phyloP scores from a whole-genome alignment of 1,284 basidiomycete species.

The Melampsora americana region DNA sequence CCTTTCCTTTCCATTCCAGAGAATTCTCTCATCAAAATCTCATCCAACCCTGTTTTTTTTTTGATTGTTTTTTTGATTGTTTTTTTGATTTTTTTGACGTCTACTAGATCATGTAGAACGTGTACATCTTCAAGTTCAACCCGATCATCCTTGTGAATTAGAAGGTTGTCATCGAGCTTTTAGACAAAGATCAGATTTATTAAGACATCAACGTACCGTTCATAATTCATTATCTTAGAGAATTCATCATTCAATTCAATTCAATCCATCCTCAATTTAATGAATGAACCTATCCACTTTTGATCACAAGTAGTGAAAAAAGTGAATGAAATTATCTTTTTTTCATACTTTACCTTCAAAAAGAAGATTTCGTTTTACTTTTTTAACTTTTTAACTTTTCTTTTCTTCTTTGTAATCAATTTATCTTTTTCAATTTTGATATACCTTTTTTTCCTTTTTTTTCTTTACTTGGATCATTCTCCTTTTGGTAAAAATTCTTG shows the following conservation, averaged over 20 bases:
- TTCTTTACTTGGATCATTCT: no score
- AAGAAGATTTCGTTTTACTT: no score
- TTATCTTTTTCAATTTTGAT: no score
- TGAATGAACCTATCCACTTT: no score
- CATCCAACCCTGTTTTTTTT: neutral
- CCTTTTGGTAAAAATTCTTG: no score
- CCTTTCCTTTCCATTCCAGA: neutral
- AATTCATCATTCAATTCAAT: neutral
- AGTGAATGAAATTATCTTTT: no score
- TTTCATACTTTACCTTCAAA: no score
- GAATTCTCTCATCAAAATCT: neutral
- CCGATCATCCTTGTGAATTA: slow-evolving; percentile 28
- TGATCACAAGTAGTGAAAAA: no score
- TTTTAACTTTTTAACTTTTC: no score
- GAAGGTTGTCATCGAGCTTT: slow-evolving; percentile 30
- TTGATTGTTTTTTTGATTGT: slow-evolving; percentile 7
- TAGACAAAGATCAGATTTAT: slow-evolving; percentile 33
- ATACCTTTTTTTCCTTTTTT: no score
- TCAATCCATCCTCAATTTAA: no score
- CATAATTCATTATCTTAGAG: neutral
- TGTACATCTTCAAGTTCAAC: slow-evolving; percentile 22
- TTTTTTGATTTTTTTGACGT: neutral
- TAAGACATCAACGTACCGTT: slow-evolving; percentile 38
- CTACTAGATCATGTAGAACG: slow-evolving; percentile 25
- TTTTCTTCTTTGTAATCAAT: no score